Evolutionary conservation across 495 filamentous ascomycete genomes (phyloP).

Genomic region (Penicillium pulvis): DNA sequence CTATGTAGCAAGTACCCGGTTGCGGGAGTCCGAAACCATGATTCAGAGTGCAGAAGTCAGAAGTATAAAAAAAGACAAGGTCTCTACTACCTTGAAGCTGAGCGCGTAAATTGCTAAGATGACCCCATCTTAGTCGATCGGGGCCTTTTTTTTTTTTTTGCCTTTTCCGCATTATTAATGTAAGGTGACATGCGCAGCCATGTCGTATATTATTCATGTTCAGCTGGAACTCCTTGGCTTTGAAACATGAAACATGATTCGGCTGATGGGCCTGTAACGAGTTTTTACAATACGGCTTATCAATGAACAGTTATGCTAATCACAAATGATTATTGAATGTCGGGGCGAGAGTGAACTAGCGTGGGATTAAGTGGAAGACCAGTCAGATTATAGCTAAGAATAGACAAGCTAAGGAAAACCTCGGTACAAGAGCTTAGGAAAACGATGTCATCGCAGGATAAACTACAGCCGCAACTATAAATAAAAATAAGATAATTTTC

Average conservation of each 20-base stretch:
- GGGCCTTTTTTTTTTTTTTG: neutral
- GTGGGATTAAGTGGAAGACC: no score
- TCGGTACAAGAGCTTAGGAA: no score
- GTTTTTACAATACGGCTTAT: neutral
- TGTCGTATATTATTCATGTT: conserved; percentile 6
- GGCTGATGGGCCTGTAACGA: neutral
- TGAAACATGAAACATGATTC: conserved; percentile 13
- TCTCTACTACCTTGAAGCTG: neutral
- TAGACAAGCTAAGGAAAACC: neutral
- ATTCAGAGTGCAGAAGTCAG: neutral
- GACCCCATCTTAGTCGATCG: conserved; percentile 3
- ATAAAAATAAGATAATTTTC: conserved; percentile 28
- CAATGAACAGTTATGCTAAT: neutral
- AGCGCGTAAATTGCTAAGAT: neutral
- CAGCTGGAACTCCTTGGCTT: conserved; percentile 13
- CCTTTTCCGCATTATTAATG: neutral
- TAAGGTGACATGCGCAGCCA: no score
- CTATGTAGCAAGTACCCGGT: neutral
- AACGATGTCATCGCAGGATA: neutral
- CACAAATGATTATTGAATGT: no score
- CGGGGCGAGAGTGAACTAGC: no score
- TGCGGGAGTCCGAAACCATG: neutral
- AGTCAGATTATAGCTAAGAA: conserved; percentile 11
- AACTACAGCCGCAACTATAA: conserved; percentile 8
- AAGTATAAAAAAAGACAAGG: neutral